Evolutionary conservation across 2,329 filamentous ascomycete species (phyloP).

Genomic region (Stachybotrys chlorohalonatus): DNA sequence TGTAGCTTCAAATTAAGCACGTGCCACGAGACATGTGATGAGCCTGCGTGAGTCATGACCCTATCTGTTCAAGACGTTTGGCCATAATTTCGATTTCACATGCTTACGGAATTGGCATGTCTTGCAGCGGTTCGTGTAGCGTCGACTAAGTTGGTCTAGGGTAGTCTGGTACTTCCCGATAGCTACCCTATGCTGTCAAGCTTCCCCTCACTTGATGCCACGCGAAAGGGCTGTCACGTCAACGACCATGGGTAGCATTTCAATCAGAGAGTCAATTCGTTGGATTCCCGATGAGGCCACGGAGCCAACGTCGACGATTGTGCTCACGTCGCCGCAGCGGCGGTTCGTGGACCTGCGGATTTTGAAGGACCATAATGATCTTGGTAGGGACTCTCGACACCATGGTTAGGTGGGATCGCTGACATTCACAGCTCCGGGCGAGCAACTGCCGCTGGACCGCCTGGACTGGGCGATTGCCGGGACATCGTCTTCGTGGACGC

Average conservation of each 20-base stretch:
- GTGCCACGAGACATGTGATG: not conserved
- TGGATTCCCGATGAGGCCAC: slow-evolving; percentile 42
- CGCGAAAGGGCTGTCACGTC: not conserved
- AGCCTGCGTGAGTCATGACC: too few relatives aligned
- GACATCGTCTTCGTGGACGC: slow-evolving; percentile 29
- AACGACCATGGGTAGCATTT: slow-evolving; percentile 39
- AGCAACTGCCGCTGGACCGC: slow-evolving; percentile 13
- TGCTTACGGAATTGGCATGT: too few relatives aligned
- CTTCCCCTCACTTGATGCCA: too few relatives aligned
- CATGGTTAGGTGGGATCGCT: too few relatives aligned
- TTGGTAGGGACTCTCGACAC: too few relatives aligned
- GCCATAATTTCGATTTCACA: too few relatives aligned
- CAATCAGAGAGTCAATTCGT: slow-evolving; percentile 48
- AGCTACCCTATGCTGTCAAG: too few relatives aligned
- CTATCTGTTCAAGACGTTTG: too few relatives aligned
- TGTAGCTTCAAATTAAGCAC: not conserved
- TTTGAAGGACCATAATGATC: slow-evolving; percentile 15
- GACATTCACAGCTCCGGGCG: too few relatives aligned
- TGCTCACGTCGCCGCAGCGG: slow-evolving; percentile 48
- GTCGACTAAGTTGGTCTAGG: too few relatives aligned
- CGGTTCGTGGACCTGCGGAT: slow-evolving; percentile 56
- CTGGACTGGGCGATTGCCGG: slow-evolving; percentile 62
- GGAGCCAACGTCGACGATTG: slow-evolving; percentile 56
- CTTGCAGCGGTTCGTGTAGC: too few relatives aligned
- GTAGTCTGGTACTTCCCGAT: too few relatives aligned